Conservation (phyloP, 495 filamentous ascomycete species). For the Lindgomyces ingoldianus region DNA sequence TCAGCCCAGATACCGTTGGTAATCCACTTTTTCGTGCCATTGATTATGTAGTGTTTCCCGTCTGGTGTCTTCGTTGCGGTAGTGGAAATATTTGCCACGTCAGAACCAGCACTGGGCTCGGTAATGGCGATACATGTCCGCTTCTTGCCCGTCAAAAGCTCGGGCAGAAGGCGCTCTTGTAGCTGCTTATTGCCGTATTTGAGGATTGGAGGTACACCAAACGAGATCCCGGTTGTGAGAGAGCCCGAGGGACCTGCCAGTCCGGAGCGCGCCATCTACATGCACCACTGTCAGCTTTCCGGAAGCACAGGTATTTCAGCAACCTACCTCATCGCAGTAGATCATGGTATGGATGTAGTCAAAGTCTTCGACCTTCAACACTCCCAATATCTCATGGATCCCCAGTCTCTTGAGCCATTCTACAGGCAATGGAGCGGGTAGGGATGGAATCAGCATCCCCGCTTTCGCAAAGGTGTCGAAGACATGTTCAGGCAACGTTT, state of each 20-base stretch:
- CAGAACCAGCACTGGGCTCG: conserved; percentile 69
- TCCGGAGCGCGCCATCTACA: conserved; percentile 63
- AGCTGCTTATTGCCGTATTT: conserved; percentile 64
- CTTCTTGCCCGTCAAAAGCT: conserved; percentile 65
- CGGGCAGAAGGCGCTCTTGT: conserved; percentile 65
- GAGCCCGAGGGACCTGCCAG: conserved; percentile 60
- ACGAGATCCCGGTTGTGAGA: conserved; percentile 68
- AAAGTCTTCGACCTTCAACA: conserved; percentile 70
- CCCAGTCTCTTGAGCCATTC: conserved; percentile 65
- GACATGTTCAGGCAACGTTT: conserved; percentile 62
- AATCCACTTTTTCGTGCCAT: conserved; percentile 82
- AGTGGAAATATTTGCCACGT: conserved; percentile 70
- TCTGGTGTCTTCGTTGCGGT: conserved; percentile 64
- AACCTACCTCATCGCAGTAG: conserved; percentile 61
- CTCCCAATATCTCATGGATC: conserved; percentile 65
- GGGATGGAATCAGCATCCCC: conserved; percentile 58
- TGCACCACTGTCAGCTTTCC: not conserved
- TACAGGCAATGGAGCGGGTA: conserved; percentile 68
- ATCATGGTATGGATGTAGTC: conserved; percentile 72
- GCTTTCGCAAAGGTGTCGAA: conserved; percentile 58
- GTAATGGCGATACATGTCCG: conserved; percentile 76
- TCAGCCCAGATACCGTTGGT: conserved; percentile 78
- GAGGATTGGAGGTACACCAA: conserved; percentile 68
- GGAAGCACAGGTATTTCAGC: not conserved
- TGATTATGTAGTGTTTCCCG: conserved; percentile 69